Base-by-base conservation (phyloP, 257 asterid species). In the Plantago major region DNA sequence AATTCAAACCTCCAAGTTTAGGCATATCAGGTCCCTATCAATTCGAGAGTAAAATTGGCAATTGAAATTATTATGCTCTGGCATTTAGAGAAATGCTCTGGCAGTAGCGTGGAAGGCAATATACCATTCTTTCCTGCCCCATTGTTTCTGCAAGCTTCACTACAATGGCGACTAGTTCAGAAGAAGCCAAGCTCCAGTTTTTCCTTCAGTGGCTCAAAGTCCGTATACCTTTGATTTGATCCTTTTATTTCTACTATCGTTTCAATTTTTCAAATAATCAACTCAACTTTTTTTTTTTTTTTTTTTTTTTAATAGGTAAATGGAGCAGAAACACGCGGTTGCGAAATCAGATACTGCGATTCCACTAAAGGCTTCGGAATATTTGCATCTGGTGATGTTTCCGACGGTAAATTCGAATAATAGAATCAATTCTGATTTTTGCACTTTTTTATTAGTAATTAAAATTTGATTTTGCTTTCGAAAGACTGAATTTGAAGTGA, bases 141-240 rank as follows among this genome's bases (percentile, higher is more conserved):
- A n/a, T n/a, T n/a, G n/a, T n/a, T n/a, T n/a, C n/a, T n/a, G 37
- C 3, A 5, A 55, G 62, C 69, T 59, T 60, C 64, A 43, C 76
- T 42, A 22, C 78, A 78, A 90, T 84, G 95, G 88, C 77, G 75
- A 70, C 74, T 57, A 74, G 38, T 74, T 66, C 71, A 11, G 85
- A 77, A 74, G 86, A 83, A 70, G 78, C 87, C 54, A 85, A 82
- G 78, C 94, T 91, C 56, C 74, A 84, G 71, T 72, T 53, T 46
- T 91, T 88, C 71, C 90, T 88, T 61, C 90, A 79, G 58, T 91
- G 96, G 98, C 85, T 85, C 48, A 66, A 81, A 91, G 96, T 85
- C 28, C 37, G 37, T 30, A 5, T 30, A 5, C 3, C 3, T 30
- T 30, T 30, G 5, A 3, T 30, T 30, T 5, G 5, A 30, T 5